phyloP scores from a whole-genome alignment of 345 rosid species.

The Hibiscus trionum region DNA sequence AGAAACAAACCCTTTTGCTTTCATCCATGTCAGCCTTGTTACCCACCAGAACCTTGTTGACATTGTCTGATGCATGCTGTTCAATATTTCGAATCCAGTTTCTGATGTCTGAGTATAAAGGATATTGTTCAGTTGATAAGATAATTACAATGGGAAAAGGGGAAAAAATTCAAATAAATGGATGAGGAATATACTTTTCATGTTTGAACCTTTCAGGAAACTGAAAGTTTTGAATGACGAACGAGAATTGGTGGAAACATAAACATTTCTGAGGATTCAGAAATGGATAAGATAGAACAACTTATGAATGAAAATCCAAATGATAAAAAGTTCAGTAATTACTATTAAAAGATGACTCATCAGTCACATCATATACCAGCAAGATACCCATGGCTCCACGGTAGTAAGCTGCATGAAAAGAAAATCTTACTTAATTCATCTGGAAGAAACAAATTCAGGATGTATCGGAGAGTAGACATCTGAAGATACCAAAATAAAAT shows the following conservation, averaged over 20 bases:
- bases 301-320: conserved; percentile 11
- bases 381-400: conserved; percentile 99
- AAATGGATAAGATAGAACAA: conserved; percentile 4
- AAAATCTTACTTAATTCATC: background rate
- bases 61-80: conserved; percentile 92
- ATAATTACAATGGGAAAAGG: background rate
- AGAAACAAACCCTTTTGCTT: conserved; percentile 61
- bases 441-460: background rate
- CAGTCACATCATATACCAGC: conserved; percentile 97
- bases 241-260: background rate
- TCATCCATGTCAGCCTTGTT: conserved; percentile 94
- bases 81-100: conserved; percentile 93
- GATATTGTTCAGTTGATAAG: conserved; percentile 3
- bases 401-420: conserved; percentile 71
- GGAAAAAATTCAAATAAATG: conserved; percentile 1
- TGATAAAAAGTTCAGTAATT: conserved; percentile 21
- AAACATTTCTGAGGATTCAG: conserved; percentile 4
- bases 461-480: background rate
- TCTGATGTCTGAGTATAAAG: conserved; percentile 50
- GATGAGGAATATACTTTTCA: background rate
- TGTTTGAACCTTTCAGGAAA: background rate
- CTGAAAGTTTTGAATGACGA: background rate
- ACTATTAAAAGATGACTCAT: conserved; percentile 99
- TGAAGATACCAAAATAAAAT: background rate
- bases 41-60: conserved; percentile 84